Percentiles rank a stretch among this genome's conserved stretches.
Evolutionary conservation across 306 rosid species (phyloP).

Genomic region (Sechiopsis laciniata): DNA sequence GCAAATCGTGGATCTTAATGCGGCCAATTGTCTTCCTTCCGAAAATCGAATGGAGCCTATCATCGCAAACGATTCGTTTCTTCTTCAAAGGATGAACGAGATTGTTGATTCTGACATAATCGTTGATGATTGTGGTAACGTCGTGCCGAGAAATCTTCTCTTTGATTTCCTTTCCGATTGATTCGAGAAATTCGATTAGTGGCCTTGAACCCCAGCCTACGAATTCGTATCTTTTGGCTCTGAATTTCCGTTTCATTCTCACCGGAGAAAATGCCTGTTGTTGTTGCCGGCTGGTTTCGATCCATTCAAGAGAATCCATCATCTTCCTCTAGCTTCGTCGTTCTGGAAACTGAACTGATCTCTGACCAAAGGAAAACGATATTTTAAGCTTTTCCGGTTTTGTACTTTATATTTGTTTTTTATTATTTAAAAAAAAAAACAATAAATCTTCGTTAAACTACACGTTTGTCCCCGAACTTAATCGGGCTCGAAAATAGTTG

Average conservation of each 20-base stretch:
- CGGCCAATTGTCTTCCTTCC: conserved; percentile 60
- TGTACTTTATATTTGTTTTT: neutral
- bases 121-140: conserved; percentile 42
- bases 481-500: too few relatives aligned
- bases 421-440: too few relatives aligned
- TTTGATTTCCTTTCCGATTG: conserved; percentile 52
- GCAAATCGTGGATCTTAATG: conserved; percentile 47
- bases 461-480: too few relatives aligned
- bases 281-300: conserved; percentile 3
- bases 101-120: conserved; percentile 38
- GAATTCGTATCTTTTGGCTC: conserved; percentile 45
- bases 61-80: conserved; percentile 62
- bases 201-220: conserved; percentile 69
- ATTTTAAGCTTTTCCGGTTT: neutral
- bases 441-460: too few relatives aligned
- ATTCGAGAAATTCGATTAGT: conserved; percentile 50
- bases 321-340: neutral
- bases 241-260: conserved; percentile 22
- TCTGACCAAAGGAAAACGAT: neutral
- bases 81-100: conserved; percentile 50
- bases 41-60: conserved; percentile 47
- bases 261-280: neutral
- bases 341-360: neutral
- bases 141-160: conserved; percentile 44
- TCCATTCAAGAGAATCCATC: conserved; percentile 18